Base-by-base conservation (phyloP, 305 asterid genomes). In the Plantago lanceolata region DNA sequence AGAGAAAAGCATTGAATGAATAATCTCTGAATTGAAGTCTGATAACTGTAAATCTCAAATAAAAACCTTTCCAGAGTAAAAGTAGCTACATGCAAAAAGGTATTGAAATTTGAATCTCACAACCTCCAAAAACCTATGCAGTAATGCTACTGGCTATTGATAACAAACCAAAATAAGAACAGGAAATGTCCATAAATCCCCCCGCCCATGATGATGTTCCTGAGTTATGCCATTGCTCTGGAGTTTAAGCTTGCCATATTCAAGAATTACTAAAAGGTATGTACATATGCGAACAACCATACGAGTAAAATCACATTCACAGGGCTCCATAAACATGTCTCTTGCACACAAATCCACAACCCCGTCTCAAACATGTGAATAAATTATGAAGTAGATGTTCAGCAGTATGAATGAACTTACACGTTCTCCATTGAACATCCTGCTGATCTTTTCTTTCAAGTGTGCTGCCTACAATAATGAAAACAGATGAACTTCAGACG, bases 371-470 rank as follows among this genome's bases (percentile, higher is more conserved):
- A 63, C 53, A 63, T 67, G 65, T 51, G 28, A 65, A 35, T 28
- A 16, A 52, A 65, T 59, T 37, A 26, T 50, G 26, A 59, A 31
- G 12, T 14, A 48, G 63, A 70, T 15, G 45, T 9, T 20, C 33
- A 67, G 63, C 21, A 70, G 49, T 57, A 0, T 70, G 64, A 53
- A 47, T 55, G 44, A 64, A 74, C 96, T 86, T 76, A 94, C 97
- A 52, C 80, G 85, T 73, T 90, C 97, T 66, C 97, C 99, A 60
- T 75, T 81, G 80, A 90, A 90, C 96, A 94, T 90, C 71, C 85
- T 67, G 69, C 75, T 69, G 49, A 94, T 83, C 88, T 94, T 90
- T 68, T 85, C 91, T 78, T 83, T 94, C 76, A 94, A 80, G 72
- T 65, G 85, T 56, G 96, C 91, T 9, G 87, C 95, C 96, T 93